These are phyloP conservation scores for Paracoccidioides lutzii DNA, from an alignment of 2,329 filamentous ascomycete species.

Conservation along the genomic window DNA sequence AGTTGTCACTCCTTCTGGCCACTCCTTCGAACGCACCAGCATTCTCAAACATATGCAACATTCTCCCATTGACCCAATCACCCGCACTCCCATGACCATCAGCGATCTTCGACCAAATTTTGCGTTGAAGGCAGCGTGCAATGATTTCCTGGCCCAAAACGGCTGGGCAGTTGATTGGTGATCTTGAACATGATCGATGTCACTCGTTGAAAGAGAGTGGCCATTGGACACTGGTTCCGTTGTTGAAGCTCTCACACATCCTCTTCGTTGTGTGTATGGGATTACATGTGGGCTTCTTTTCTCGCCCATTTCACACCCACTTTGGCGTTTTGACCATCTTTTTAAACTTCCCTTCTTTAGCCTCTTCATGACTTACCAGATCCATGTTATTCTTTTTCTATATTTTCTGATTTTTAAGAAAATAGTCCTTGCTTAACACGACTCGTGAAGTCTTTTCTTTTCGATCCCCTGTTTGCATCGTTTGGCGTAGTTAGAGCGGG, in stretches of 20 bases:
- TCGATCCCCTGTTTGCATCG: not conserved
- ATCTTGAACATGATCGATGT: constrained; percentile 1
- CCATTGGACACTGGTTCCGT: no score
- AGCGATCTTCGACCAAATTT: constrained; percentile 70
- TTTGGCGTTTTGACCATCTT: not conserved
- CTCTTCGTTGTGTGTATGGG: not conserved
- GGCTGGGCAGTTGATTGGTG: constrained; percentile 91
- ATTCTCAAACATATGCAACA: constrained; percentile 76
- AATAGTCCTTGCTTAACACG: not conserved
- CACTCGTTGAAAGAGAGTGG: no score
- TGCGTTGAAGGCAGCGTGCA: constrained; percentile 65
- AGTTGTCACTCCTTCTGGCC: constrained; percentile 56
- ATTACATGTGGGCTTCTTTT: no score
- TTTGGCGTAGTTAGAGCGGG: not conserved
- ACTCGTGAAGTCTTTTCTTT: not conserved
- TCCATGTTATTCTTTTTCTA: not conserved
- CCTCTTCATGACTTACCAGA: not conserved
- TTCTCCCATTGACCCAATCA: constrained; percentile 66
- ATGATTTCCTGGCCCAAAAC: constrained; percentile 73
- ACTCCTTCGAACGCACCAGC: constrained; percentile 77
- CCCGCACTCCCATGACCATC: constrained; percentile 56
- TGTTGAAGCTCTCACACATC: not conserved
- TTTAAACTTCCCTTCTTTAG: not conserved
- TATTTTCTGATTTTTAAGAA: not conserved
- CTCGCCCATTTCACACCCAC: no score